A percentile compares a stretch with the other conserved stretches of the same genome.
Evolutionary conservation across 2,329 filamentous ascomycete genomes (phyloP).

Genomic region (Monilinia fructigena): DNA sequence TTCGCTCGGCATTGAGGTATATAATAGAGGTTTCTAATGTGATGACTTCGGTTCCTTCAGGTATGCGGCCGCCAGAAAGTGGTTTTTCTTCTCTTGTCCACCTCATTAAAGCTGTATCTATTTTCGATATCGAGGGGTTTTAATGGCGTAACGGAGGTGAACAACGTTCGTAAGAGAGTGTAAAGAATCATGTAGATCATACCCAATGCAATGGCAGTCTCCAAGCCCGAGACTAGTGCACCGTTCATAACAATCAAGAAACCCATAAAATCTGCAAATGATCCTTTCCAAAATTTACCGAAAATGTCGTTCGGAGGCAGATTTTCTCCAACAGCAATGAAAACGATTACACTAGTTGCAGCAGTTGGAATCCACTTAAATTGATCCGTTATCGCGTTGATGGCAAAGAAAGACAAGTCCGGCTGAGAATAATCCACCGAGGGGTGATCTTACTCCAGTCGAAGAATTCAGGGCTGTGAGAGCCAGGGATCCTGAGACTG

Average conservation of each 20-base stretch:
- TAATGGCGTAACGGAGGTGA: background rate
- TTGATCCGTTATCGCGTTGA: slow-evolving; percentile 59
- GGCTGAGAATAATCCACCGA: slow-evolving; percentile 59
- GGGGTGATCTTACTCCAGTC: slow-evolving; percentile 60
- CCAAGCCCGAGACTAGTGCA: background rate
- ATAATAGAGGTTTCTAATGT: slow-evolving; percentile 10
- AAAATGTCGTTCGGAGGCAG: background rate
- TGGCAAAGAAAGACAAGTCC: slow-evolving; percentile 59
- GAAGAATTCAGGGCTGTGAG: slow-evolving; percentile 66
- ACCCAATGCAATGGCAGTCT: background rate
- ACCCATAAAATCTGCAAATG: slow-evolving; percentile 62
- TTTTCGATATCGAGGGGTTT: slow-evolving; percentile 5
- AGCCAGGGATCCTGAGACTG: slow-evolving; percentile 65
- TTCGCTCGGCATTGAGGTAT: slow-evolving; percentile 10
- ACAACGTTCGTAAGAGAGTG: slow-evolving; percentile 8
- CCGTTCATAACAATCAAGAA: slow-evolving; percentile 29
- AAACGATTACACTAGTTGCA: slow-evolving; percentile 62
- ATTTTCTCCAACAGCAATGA: slow-evolving; percentile 16
- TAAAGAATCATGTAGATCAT: slow-evolving; percentile 12
- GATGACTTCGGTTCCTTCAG: slow-evolving; percentile 7
- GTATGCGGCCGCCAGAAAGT: background rate
- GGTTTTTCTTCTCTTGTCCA: background rate
- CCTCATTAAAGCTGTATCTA: background rate
- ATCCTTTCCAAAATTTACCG: slow-evolving; percentile 45
- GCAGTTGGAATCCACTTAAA: slow-evolving; percentile 69